Conservation (phyloP, 345 rosid genomes). For the Populus ilicifolia region DNA sequence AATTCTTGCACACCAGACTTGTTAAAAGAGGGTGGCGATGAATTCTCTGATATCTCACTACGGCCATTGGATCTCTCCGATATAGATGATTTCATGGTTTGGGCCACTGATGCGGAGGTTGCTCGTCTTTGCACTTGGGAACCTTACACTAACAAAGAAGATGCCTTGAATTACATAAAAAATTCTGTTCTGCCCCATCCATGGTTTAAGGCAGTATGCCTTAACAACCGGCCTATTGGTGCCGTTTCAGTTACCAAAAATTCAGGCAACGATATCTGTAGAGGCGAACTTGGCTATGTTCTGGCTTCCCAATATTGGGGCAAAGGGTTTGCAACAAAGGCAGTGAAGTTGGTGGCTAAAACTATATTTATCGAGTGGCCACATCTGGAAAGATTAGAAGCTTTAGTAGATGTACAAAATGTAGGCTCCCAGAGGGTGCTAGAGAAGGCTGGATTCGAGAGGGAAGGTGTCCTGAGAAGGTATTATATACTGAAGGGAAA, state of each 20-base stretch:
- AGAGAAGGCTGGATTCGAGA: slow-evolving; percentile 62
- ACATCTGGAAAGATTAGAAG: slow-evolving; percentile 60
- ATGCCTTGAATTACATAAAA: slow-evolving; percentile 35
- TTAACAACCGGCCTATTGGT: slow-evolving; percentile 46
- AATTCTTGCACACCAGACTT: background rate
- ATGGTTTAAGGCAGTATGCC: slow-evolving; percentile 59
- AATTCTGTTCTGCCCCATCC: slow-evolving; percentile 43
- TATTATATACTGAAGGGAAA: slow-evolving; percentile 40
- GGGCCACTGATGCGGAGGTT: slow-evolving; percentile 54
- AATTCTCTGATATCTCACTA: slow-evolving; percentile 30
- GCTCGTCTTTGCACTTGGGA: slow-evolving; percentile 52
- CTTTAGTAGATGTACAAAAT: slow-evolving; percentile 52
- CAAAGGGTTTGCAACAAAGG: slow-evolving; percentile 51
- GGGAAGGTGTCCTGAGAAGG: slow-evolving; percentile 64
- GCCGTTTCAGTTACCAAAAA: slow-evolving; percentile 46
- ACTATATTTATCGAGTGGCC: slow-evolving; percentile 48
- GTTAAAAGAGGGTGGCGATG: background rate
- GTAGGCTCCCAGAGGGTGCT: slow-evolving; percentile 56
- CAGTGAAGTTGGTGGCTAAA: slow-evolving; percentile 42
- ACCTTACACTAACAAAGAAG: slow-evolving; percentile 47
- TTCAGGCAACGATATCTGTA: slow-evolving; percentile 31
- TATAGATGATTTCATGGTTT: slow-evolving; percentile 59
- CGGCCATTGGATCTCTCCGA: slow-evolving; percentile 42
- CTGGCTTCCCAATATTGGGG: slow-evolving; percentile 52
- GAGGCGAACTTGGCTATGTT: slow-evolving; percentile 53